Conservation (phyloP, 805 yeast species). For the Kluyveromyces wickerhamii region DNA sequence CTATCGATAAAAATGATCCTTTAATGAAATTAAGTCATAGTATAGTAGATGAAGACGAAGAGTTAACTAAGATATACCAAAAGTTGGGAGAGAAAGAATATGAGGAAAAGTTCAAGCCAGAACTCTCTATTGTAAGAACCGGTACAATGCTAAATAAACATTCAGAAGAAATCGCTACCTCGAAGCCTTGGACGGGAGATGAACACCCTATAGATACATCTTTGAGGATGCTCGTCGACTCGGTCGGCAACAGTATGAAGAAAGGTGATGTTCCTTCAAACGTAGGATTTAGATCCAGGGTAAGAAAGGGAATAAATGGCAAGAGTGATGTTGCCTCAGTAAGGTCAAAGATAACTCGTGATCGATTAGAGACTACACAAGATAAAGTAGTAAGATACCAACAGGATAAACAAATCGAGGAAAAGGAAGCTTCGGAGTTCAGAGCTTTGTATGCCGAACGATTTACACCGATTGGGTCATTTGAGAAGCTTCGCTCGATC, state of each 20-base stretch:
- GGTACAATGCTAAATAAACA: constrained; percentile 40
- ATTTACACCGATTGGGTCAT: constrained; percentile 36
- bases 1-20: constrained; percentile 21
- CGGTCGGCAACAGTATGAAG: constrained; percentile 33
- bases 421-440: constrained; percentile 42
- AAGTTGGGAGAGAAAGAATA: constrained; percentile 30
- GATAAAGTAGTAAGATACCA: constrained; percentile 61
- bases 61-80: constrained; percentile 21
- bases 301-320: constrained; percentile 12
- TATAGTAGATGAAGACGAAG: constrained; percentile 18
- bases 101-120: constrained; percentile 33
- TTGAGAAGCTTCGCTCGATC: constrained; percentile 45
- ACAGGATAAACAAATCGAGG: constrained; percentile 29
- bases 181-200: constrained; percentile 53
- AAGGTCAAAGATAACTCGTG: constrained; percentile 18
- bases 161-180: constrained; percentile 40
- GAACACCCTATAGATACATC: constrained; percentile 41
- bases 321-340: constrained; percentile 5
- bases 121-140: constrained; percentile 35
- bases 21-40: constrained; percentile 16
- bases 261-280: constrained; percentile 5
- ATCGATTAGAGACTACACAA: constrained; percentile 50
- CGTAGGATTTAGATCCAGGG: constrained; percentile 10
- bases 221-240: constrained; percentile 49
- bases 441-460: constrained; percentile 55